A percentile compares a stretch with the other conserved stretches of the same genome.
Conservation (phyloP, 1,284 basidiomycete species). For the Sphaerobolus stellatus region DNA sequence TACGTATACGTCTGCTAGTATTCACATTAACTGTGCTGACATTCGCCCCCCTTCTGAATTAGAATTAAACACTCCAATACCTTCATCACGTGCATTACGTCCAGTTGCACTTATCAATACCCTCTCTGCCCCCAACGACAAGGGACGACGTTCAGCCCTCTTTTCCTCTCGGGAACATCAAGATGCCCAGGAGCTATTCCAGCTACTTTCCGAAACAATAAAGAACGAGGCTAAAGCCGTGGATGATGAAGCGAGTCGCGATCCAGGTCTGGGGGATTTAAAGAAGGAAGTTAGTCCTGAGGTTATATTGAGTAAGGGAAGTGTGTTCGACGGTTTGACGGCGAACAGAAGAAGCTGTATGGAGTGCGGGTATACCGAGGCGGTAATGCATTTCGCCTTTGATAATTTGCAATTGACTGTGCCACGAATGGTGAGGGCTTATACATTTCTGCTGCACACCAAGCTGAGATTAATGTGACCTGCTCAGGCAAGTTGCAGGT, state of each 20-base stretch:
- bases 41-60: conserved; percentile 16
- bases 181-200: conserved; percentile 94
- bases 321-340: conserved; percentile 79
- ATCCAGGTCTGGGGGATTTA: conserved; percentile 64
- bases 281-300: background rate
- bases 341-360: conserved; percentile 81
- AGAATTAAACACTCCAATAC: conserved; percentile 74
- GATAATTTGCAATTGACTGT: conserved; percentile 80
- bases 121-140: conserved; percentile 58
- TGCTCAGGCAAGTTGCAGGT: conserved; percentile 51
- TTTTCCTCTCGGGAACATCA: conserved; percentile 88
- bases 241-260: conserved; percentile 61
- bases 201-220: conserved; percentile 83
- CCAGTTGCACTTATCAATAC: conserved; percentile 72
- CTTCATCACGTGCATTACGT: conserved; percentile 58
- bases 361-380: conserved; percentile 83
- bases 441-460: conserved; percentile 1
- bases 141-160: conserved; percentile 51
- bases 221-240: conserved; percentile 74
- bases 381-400: conserved; percentile 83
- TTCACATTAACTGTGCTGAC: conserved; percentile 3
- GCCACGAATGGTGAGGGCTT: conserved; percentile 56
- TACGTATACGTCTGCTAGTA: conserved; percentile 35
- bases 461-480: conserved; percentile 14
- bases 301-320: conserved; percentile 36